Base-by-base conservation (phyloP, 441 rosid species). In the Geranium incanum region DNA sequence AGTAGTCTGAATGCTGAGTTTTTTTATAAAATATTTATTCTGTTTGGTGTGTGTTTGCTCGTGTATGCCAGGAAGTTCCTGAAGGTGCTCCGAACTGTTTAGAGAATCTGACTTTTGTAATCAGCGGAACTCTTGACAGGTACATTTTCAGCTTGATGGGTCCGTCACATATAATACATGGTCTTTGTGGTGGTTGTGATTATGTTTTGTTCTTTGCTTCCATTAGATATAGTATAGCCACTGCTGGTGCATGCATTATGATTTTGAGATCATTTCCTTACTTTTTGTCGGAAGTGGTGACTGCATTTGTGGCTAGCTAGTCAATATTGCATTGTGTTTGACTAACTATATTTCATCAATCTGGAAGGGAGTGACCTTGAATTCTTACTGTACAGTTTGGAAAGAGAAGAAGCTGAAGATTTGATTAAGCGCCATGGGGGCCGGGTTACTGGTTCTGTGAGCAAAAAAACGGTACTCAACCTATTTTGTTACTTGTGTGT, bases 121-220 rank as follows among this genome's bases (percentile, higher is more conserved):
- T 94, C 65, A 94, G 99, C 78, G 99, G 99, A 81, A 94, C 97
- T 57, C 99, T 94, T 78, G 99, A 94, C 82, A 92, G 99, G 97
- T 92, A 86, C 69, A 12, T 19, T 75, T 72, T 77, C 68, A 50
- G 68, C 70, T 60, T 69, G 38, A 66, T 57, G 60, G 59, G 69
- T 33, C 38, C 48, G 18, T 70, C 9, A 36, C 50, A 18, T 65
- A 6, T 39, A 57, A 59, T 60, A 68, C 21, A 59, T 52, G 48
- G 18, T 72, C 43, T 39, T 68, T 57, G 68, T 67, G 62, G 41
- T 23, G 66, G 18, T n/a, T 65, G 5, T 39, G 50, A 41, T 45
- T 48, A 48, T 21, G 3, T 50, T 69, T 16, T 16, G 16, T 18
- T 6, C 21, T 18, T 12, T 50, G 28, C 64, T 6, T 1, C 36